Evolutionary conservation across 352 stramenopile species (phyloP).

Genomic region (Phytophthora palmivora): DNA sequence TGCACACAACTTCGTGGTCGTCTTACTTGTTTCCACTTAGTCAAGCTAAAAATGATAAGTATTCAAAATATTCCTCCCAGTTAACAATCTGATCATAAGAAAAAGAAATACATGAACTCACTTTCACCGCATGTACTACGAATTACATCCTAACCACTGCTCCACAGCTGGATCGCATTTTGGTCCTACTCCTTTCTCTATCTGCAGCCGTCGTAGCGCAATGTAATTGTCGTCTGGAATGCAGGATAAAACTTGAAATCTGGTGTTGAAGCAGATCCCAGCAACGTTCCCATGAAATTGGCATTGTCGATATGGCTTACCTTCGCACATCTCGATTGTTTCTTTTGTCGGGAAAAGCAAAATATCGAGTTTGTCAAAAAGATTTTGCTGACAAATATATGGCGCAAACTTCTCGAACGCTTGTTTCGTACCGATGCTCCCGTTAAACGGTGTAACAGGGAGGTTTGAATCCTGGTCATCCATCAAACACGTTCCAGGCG

Average conservation of each 20-base stretch:
- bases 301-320: slow-evolving; percentile 22
- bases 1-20: too few relatives aligned
- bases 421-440: slow-evolving; percentile 5
- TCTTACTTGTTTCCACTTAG: too few relatives aligned
- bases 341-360: slow-evolving; percentile 6
- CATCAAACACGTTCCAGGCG: slow-evolving; percentile 13
- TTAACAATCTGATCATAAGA: too few relatives aligned
- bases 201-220: slow-evolving; percentile 29
- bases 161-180: slow-evolving; percentile 36
- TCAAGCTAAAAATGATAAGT: too few relatives aligned
- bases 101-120: too few relatives aligned
- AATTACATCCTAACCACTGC: slow-evolving; percentile 40
- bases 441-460: slow-evolving; percentile 4
- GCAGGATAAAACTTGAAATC: slow-evolving; percentile 39
- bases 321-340: slow-evolving; percentile 19
- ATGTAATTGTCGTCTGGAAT: slow-evolving; percentile 27
- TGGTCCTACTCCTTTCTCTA: slow-evolving; percentile 24
- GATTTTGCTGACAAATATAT: slow-evolving; percentile 10
- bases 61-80: too few relatives aligned
- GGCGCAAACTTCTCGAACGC: slow-evolving; percentile 15
- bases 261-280: slow-evolving; percentile 25
- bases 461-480: background rate
- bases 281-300: slow-evolving; percentile 7
- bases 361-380: slow-evolving; percentile 5
- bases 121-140: too few relatives aligned